Evolutionary conservation across 2,329 filamentous ascomycete genomes (phyloP).

Genomic region (Verticillium nonalfalfae): DNA sequence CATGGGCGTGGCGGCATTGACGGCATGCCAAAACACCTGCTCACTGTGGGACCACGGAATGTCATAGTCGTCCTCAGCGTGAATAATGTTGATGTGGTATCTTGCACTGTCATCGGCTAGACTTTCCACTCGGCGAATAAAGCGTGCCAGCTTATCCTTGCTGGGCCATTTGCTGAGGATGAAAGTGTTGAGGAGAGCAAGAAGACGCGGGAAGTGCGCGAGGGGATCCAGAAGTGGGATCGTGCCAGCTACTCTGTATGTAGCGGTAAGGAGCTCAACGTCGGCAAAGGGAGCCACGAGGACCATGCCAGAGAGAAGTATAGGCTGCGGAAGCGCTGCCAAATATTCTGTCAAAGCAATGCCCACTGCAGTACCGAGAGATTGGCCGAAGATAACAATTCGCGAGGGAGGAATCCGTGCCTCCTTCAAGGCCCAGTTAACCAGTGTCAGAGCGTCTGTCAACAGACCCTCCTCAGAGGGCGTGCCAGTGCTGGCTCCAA

Average conservation of each 20-base stretch:
- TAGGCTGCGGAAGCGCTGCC: conserved; percentile 22
- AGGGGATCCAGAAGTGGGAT: conserved; percentile 49
- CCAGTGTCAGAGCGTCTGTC: conserved; percentile 43
- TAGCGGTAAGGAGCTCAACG: conserved; percentile 44
- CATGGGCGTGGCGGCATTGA: conserved; percentile 34
- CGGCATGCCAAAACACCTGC: conserved; percentile 46
- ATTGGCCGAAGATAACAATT: conserved; percentile 55
- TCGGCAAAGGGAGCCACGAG: conserved; percentile 52
- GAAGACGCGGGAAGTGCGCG: conserved; percentile 35
- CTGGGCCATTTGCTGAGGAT: conserved; percentile 45
- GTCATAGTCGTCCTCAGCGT: conserved; percentile 45
- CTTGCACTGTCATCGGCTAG: conserved; percentile 11
- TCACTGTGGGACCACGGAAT: conserved; percentile 44
- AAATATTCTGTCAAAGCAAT: conserved; percentile 22
- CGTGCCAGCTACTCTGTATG: conserved; percentile 49
- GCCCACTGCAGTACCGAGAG: conserved; percentile 45
- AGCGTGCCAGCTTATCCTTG: conserved; percentile 35
- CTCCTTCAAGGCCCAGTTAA: conserved; percentile 45
- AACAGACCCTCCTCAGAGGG: conserved; percentile 51
- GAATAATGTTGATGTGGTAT: conserved; percentile 41
- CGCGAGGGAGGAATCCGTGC: conserved; percentile 45
- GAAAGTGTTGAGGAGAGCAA: conserved; percentile 37
- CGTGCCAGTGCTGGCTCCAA: conserved; percentile 43
- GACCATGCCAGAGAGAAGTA: conserved; percentile 46
- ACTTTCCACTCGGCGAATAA: conserved; percentile 15